Conservation (phyloP, 1,139 yeast genomes). For the Tardiomyces blankii region DNA sequence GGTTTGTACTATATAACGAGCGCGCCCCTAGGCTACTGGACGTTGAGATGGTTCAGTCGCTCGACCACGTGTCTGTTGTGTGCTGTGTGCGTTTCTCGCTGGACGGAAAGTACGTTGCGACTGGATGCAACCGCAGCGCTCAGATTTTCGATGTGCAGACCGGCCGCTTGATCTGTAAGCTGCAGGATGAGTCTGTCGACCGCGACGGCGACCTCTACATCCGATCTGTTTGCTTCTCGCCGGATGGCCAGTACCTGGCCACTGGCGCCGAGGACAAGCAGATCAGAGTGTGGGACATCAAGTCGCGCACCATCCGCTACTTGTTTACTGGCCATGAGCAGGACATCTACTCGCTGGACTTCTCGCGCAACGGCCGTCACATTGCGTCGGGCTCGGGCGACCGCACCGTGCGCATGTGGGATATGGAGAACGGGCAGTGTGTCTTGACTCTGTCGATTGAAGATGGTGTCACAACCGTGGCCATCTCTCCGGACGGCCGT, state of each 20-base stretch:
- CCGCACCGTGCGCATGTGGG: conserved; percentile 96
- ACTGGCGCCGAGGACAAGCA: conserved; percentile 98
- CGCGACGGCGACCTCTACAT: conserved; percentile 73
- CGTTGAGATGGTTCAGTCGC: conserved; percentile 78
- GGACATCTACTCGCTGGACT: conserved; percentile 92
- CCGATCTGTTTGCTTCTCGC: conserved; percentile 40
- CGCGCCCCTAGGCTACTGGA: conserved; percentile 67
- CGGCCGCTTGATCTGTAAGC: conserved; percentile 79
- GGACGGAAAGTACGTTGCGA: conserved; percentile 89
- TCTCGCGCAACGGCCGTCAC: conserved; percentile 90
- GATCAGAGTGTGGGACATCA: conserved; percentile 93
- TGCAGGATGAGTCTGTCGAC: conserved; percentile 61
- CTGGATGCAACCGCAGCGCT: conserved; percentile 94
- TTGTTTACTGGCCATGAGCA: conserved; percentile 93
- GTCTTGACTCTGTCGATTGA: conserved; percentile 83
- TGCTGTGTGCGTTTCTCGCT: conserved; percentile 92
- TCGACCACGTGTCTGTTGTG: conserved; percentile 88
- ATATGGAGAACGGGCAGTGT: conserved; percentile 83
- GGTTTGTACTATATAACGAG: conserved; percentile 85
- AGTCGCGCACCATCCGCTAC: conserved; percentile 76
- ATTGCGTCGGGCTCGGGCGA: conserved; percentile 96
- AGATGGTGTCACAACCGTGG: conserved; percentile 97
- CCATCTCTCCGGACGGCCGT: conserved; percentile 91
- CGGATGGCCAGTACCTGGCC: conserved; percentile 85
- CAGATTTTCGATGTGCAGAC: conserved; percentile 90